Percentiles rank a stretch among this genome's conserved stretches.
phyloP scores from a whole-genome alignment of 2,329 filamentous ascomycete genomes.

The Fusarium lyarnte region DNA sequence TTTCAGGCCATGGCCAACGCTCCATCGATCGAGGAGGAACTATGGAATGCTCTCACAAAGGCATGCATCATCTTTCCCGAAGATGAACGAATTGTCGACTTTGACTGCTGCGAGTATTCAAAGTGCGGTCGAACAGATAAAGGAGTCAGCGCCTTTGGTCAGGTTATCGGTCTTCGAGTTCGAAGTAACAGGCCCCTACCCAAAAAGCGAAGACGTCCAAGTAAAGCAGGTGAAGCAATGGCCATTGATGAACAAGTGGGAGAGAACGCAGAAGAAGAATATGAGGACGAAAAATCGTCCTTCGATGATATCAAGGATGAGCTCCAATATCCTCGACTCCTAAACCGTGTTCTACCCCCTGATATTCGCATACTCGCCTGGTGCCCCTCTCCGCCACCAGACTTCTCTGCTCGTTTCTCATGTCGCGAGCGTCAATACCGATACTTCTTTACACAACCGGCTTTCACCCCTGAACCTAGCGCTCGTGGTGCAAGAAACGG shows the following conservation, averaged over 20 bases:
- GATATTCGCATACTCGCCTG: conserved; percentile 93
- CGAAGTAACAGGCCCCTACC: conserved; percentile 78
- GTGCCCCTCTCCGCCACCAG: conserved; percentile 82
- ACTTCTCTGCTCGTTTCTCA: conserved; percentile 91
- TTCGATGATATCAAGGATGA: conserved; percentile 82
- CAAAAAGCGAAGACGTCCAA: conserved; percentile 38
- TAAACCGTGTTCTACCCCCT: conserved; percentile 88
- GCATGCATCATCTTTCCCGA: conserved; percentile 82
- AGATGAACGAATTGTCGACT: conserved; percentile 72
- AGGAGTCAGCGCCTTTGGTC: conserved; percentile 95
- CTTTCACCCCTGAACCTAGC: conserved; percentile 71
- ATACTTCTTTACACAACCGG: conserved; percentile 98
- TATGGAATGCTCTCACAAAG: conserved; percentile 91
- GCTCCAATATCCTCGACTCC: conserved; percentile 80
- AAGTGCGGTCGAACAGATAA: conserved; percentile 95
- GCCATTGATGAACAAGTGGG: conserved; percentile 28
- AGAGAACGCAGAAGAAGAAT: conserved; percentile 25
- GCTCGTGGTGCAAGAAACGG: conserved; percentile 64
- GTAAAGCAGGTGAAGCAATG: conserved; percentile 39
- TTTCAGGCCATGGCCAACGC: conserved; percentile 77
- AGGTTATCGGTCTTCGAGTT: conserved; percentile 86
- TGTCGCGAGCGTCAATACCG: conserved; percentile 92
- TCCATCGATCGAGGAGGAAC: conserved; percentile 89
- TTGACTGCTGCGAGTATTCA: conserved; percentile 87
- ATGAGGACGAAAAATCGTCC: conserved; percentile 29